Evolutionary conservation across 805 yeast genomes (phyloP), one percentile per base, ranked within the genome.

Genomic region (Nakazawaea sp.): DNA sequence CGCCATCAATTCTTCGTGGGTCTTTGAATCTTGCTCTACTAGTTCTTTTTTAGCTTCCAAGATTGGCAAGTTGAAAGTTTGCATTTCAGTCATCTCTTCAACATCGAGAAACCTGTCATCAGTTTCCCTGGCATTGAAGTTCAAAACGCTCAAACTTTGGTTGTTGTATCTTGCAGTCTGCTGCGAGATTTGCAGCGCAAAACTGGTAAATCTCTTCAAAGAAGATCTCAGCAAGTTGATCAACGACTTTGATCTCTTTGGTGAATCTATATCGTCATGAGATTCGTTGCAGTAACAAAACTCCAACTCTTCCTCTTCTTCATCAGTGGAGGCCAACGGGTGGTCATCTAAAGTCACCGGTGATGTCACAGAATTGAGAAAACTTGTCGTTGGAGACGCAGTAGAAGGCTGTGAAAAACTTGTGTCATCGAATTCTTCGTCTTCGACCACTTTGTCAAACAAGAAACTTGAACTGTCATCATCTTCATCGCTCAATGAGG

Each of bases 51-150:
- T 12, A 8, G 26, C 11, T 23, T 23, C 26, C 26, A 12, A n/a
- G n/a, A n/a, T 23, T 23, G 26, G 26, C 12, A 12, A 12, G n/a
- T 11, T 6, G 13, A 26, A 26, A 6, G 19, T 16, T 5, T 7
- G 13, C 30, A 28, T 28, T 19, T 28, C 19, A 7, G 30, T 28
- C 30, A 28, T 28, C 18, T 13, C 29, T 2, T 17, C 11, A 3
- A 3, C 13, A 18, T n/a, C 32, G 4, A 26, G 18, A 28, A 34
- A 30, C 25, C 24, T 35, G 25, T 36, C 42, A 28, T 42, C 45
- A 4, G 43, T 42, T 9, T 30, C 13, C 17, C 45, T 30, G 13
- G 27, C 35, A 25, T 39, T 31, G 18, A 38, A 38, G 15, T 30
- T 20, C 27, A 38, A 11, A 18, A 28, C 13, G 20, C 6, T 15